Evolutionary conservation across 331 rosid genomes (phyloP), one percentile per base, ranked within the genome.

Genomic region (Rosa hybrid): DNA sequence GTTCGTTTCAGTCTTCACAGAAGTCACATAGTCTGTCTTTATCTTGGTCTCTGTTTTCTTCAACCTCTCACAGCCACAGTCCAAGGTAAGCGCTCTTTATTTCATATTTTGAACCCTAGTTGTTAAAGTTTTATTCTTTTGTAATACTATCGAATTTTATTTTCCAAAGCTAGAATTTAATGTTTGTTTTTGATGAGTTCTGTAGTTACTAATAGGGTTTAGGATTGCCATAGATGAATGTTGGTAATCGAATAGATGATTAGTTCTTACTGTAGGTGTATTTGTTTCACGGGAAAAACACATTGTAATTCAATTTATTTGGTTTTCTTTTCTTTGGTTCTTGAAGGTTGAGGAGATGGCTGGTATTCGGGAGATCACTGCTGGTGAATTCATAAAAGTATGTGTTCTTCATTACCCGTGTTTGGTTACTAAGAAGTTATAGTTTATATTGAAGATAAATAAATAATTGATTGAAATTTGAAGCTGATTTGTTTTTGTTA

Each of bases 351-450:
- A 20, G 38, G 17, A 34, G 53, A 69, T 42, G 74, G 74, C 53
- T 69, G 74, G 74, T 69, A 38, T 69, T 21, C 34, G 74, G 30
- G 74, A 69, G 48, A 69, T 69, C n/a, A 69, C 53, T 8, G 74
- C 53, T 44, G 34, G 53, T 20, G 34, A 69, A 69, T 44, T 69
- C 53, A 7, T 42, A 44, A 39, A 44, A 42, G 74, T 69, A 44
- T n/a, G 74, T 11, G 18, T 48, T 16, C 17, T 54, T 12, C 11
- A 9, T n/a, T 25, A 78, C 5, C 21, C 8, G 42, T 69, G 34
- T 81, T 70, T 21, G 65, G 60, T 48, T 80, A 1, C 53, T 51
- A 42, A 42, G 74, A 56, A 21, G 10, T 14, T 16, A 30, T 8
- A 46, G 17, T 25, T 34, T 12, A 0, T 56, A 11, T 56, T 7